Percentiles rank a stretch among this genome's conserved stretches.
Evolutionary conservation across 305 asterid genomes (phyloP).

Genomic region (Ajuga reptans): DNA sequence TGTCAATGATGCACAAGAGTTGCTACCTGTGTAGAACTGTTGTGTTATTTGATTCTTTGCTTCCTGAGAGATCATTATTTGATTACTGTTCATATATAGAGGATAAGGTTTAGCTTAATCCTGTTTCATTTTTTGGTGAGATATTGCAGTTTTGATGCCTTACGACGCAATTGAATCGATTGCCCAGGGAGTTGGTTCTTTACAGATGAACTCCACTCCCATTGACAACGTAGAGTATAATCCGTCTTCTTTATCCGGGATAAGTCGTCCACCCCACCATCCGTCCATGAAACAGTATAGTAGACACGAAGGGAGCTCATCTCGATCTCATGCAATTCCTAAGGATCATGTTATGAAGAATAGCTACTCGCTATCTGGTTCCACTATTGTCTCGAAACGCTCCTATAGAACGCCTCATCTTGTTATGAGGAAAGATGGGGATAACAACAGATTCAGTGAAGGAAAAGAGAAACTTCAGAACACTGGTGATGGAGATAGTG

Average conservation of each 20-base stretch:
- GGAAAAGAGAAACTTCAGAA: slow-evolving; percentile 30
- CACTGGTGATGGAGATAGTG: slow-evolving; percentile 23
- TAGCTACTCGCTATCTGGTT: slow-evolving; percentile 25
- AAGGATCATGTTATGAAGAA: slow-evolving; percentile 31
- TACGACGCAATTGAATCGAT: slow-evolving; percentile 50
- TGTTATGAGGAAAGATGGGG: slow-evolving; percentile 21
- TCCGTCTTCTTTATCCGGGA: slow-evolving; percentile 33
- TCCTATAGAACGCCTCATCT: slow-evolving; percentile 33
- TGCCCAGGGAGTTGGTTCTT: slow-evolving; percentile 50
- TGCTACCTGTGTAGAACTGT: neutral
- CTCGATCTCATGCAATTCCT: slow-evolving; percentile 27
- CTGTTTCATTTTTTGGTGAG: slow-evolving; percentile 20
- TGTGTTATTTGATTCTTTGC: neutral
- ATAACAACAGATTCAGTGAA: slow-evolving; percentile 22
- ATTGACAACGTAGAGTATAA: slow-evolving; percentile 29
- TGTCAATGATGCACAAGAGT: too few species aligned
- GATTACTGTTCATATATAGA: neutral
- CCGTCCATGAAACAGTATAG: slow-evolving; percentile 34
- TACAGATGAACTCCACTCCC: slow-evolving; percentile 42
- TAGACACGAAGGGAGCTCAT: slow-evolving; percentile 35
- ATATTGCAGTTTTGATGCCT: slow-evolving; percentile 31
- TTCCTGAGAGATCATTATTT: neutral
- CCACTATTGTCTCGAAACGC: slow-evolving; percentile 34
- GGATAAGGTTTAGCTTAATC: slow-evolving; percentile 20
- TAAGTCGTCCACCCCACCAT: slow-evolving; percentile 47